A percentile compares a stretch with the other conserved stretches of the same genome.
These are phyloP conservation scores for Cyclotella cryptica DNA, from an alignment of 108 stramenopile genomes.

Conservation along the genomic window DNA sequence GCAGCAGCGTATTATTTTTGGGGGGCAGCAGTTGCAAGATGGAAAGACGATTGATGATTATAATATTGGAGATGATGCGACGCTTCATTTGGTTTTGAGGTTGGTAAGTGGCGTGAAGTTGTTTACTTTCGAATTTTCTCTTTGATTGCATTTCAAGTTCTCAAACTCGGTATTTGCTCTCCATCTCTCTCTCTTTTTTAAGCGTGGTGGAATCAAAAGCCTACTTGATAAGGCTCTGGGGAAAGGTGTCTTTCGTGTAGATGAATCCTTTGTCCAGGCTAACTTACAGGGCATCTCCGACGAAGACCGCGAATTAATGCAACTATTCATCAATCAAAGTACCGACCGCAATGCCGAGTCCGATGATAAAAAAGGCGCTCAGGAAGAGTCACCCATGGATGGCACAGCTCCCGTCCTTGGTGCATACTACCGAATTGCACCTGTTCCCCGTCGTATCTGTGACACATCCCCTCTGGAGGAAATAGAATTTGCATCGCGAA, in stretches of 20 bases:
- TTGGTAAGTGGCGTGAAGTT: slow-evolving; percentile 40
- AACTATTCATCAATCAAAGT: slow-evolving; percentile 77
- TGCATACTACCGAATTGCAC: slow-evolving; percentile 76
- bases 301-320: slow-evolving; percentile 80
- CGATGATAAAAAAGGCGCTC: slow-evolving; percentile 12
- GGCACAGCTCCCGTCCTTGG: slow-evolving; percentile 49
- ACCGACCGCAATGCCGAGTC: slow-evolving; percentile 4
- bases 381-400: slow-evolving; percentile 27
- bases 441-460: slow-evolving; percentile 44
- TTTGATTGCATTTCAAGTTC: neutral
- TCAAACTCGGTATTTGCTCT: neutral
- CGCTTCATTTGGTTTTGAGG: slow-evolving; percentile 93
- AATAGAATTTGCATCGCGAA: slow-evolving; percentile 47
- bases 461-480: slow-evolving; percentile 69
- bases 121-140: neutral
- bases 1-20: slow-evolving; percentile 96
- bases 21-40: slow-evolving; percentile 97
- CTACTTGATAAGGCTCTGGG: slow-evolving; percentile 52
- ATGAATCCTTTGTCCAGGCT: slow-evolving; percentile 82
- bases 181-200: neutral
- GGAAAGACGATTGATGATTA: slow-evolving; percentile 95
- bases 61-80: slow-evolving; percentile 95
- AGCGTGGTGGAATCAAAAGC: slow-evolving; percentile 61
- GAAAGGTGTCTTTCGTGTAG: slow-evolving; percentile 66
- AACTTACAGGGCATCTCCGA: slow-evolving; percentile 67